Evolutionary conservation across 2,329 filamentous ascomycete species (phyloP).

Genomic region (Shiraia sp.): DNA sequence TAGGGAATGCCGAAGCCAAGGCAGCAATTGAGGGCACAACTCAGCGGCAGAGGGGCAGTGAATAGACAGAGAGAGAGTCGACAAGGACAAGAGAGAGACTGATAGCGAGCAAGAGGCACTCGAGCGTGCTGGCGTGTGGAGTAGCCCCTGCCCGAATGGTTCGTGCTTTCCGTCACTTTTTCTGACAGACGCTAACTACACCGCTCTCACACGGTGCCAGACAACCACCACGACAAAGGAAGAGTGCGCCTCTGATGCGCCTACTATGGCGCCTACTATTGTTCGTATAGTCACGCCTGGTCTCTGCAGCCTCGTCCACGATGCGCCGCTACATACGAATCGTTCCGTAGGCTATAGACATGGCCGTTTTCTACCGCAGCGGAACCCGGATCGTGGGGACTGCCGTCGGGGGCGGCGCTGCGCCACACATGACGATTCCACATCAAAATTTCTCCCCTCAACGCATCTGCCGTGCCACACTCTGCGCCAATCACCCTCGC

Average conservation of each 20-base stretch:
- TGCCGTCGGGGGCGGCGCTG: background rate
- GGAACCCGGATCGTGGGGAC: too few species aligned
- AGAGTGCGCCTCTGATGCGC: slow-evolving; percentile 7
- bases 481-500: background rate
- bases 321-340: too few species aligned
- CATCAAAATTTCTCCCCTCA: background rate
- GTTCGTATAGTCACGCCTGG: background rate
- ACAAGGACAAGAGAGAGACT: background rate
- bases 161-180: slow-evolving; percentile 21
- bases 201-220: slow-evolving; percentile 13
- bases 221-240: slow-evolving; percentile 2
- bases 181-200: slow-evolving; percentile 20
- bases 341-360: background rate
- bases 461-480: background rate
- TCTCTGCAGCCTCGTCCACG: background rate
- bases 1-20: too few species aligned
- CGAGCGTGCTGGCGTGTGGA: slow-evolving; percentile 10
- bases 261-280: slow-evolving; percentile 17
- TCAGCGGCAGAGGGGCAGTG: too few species aligned
- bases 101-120: slow-evolving; percentile 4
- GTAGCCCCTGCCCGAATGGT: slow-evolving; percentile 16
- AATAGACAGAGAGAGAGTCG: background rate
- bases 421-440: background rate
- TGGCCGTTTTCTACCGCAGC: too few species aligned
- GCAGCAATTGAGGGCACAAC: background rate